Evolutionary conservation across 2,329 filamentous ascomycete species (phyloP).

Genomic region (Trichocomaceae sp.): DNA sequence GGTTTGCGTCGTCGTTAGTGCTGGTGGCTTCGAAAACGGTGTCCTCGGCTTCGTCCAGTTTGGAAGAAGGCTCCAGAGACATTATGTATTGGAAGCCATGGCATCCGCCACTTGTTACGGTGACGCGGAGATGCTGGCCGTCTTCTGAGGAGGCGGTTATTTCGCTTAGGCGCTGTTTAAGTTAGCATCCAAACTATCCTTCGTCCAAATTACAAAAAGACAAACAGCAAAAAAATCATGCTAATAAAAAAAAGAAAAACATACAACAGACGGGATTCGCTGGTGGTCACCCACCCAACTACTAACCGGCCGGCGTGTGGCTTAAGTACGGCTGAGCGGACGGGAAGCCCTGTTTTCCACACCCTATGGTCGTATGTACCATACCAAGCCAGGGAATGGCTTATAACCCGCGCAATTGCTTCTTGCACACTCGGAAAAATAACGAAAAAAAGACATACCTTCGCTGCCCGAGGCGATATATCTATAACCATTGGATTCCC

Average conservation of each 20-base stretch:
- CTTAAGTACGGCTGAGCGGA: constrained; percentile 44
- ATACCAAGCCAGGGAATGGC: constrained; percentile 7
- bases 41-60: constrained; percentile 67
- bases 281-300: constrained; percentile 44
- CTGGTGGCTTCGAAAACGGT: constrained; percentile 69
- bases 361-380: constrained; percentile 41
- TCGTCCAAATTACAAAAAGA: too few species aligned
- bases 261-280: constrained; percentile 42
- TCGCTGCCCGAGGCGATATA: constrained; percentile 75
- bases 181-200: too few species aligned
- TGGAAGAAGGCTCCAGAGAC: constrained; percentile 59
- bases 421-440: not conserved
- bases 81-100: constrained; percentile 98
- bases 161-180: constrained; percentile 57
- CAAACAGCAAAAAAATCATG: constrained; percentile 9
- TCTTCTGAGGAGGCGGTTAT: constrained; percentile 54
- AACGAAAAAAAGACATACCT: constrained; percentile 47
- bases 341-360: constrained; percentile 43
- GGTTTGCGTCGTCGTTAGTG: constrained; percentile 21
- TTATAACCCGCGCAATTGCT: not conserved
- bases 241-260: constrained; percentile 23
- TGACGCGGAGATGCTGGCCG: constrained; percentile 85
- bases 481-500: constrained; percentile 77
- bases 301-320: constrained; percentile 42
- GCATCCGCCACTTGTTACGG: constrained; percentile 88